Evolutionary conservation across 139 green algal genomes (phyloP).

Genomic region (Coccomyxa sp.): DNA sequence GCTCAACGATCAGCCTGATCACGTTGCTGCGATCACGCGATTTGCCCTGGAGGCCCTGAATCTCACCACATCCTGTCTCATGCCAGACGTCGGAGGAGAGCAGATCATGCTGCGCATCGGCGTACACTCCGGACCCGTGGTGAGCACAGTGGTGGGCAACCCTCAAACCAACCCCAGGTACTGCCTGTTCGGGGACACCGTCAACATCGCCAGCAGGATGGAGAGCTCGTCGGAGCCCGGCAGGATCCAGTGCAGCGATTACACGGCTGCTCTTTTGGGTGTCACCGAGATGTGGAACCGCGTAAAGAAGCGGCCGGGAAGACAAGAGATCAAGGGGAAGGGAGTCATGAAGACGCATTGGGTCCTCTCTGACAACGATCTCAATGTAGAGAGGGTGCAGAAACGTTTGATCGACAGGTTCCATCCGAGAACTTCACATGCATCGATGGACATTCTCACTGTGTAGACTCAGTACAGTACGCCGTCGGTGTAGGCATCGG

Average conservation of each 20-base stretch:
- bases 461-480: neutral
- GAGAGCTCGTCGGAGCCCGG: constrained; percentile 39
- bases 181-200: constrained; percentile 49
- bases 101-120: constrained; percentile 1
- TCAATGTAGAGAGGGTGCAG: neutral
- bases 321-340: constrained; percentile 19
- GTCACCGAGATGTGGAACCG: constrained; percentile 6
- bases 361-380: constrained; percentile 4
- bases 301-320: constrained; percentile 2
- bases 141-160: constrained; percentile 39
- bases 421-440: neutral
- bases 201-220: constrained; percentile 57
- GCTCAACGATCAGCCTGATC: constrained; percentile 9
- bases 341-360: constrained; percentile 18
- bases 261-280: constrained; percentile 8
- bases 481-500: neutral
- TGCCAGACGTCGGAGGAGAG: neutral
- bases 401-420: neutral
- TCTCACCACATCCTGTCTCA: neutral
- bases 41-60: constrained; percentile 22
- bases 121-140: constrained; percentile 23
- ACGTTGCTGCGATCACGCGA: constrained; percentile 15
- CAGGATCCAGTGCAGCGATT: constrained; percentile 32
- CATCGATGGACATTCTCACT: neutral
- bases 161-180: constrained; percentile 32